Percentiles rank a stretch among this genome's conserved stretches.
Conservation (phyloP, 2,329 filamentous ascomycete species). For the Aaosphaeria pasadenensis region DNA sequence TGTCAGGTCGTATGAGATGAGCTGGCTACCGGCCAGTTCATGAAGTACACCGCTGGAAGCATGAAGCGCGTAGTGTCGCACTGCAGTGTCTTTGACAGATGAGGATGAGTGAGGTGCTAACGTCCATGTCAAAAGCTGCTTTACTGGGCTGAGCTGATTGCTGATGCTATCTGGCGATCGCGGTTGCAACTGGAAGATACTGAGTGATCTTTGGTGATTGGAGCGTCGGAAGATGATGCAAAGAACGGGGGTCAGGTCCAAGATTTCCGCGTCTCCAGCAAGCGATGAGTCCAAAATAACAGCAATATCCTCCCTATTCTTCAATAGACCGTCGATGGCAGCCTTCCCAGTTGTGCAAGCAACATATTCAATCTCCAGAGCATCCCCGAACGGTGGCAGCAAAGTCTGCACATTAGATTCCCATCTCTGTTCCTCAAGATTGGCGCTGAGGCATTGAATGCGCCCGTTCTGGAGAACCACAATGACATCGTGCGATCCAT, state of each 20-base stretch:
- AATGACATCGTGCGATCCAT: slow-evolving; percentile 47
- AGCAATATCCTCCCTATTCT: slow-evolving; percentile 43
- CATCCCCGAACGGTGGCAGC: slow-evolving; percentile 8
- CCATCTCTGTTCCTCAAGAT: slow-evolving; percentile 40
- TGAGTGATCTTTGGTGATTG: slow-evolving; percentile 15
- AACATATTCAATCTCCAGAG: slow-evolving; percentile 32
- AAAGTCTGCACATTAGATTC: slow-evolving; percentile 15
- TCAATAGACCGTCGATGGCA: slow-evolving; percentile 43
- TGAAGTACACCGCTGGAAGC: slow-evolving; percentile 62
- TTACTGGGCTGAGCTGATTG: slow-evolving; percentile 24
- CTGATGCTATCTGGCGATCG: slow-evolving; percentile 28
- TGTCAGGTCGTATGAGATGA: slow-evolving; percentile 64
- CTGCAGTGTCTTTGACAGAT: slow-evolving; percentile 3
- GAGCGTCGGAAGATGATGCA: slow-evolving; percentile 26
- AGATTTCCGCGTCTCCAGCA: slow-evolving; percentile 22
- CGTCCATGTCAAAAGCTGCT: slow-evolving; percentile 29
- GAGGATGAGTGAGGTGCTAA: slow-evolving; percentile 17
- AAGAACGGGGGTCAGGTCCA: slow-evolving; percentile 35
- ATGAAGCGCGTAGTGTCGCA: slow-evolving; percentile 55
- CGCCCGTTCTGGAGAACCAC: slow-evolving; percentile 61
- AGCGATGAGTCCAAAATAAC: slow-evolving; percentile 33
- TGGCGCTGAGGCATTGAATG: slow-evolving; percentile 59
- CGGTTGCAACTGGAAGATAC: slow-evolving; percentile 27
- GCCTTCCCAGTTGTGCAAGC: slow-evolving; percentile 36
- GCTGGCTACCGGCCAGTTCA: slow-evolving; percentile 52